phyloP scores from a whole-genome alignment of 192 early-diverging fungal genomes.

The Podila horticola region DNA sequence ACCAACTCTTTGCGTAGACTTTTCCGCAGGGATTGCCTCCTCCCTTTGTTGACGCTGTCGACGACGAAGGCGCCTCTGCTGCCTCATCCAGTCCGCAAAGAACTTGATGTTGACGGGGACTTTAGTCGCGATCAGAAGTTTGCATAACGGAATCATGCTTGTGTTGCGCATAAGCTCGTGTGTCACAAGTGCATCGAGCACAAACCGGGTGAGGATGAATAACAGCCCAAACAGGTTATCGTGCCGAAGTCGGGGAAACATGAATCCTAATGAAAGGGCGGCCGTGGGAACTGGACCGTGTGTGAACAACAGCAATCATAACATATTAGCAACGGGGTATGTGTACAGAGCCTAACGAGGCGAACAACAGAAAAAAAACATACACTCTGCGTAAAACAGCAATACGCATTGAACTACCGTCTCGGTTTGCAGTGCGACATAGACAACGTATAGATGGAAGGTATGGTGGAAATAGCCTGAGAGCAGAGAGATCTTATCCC shows the following conservation, averaged over 20 bases:
- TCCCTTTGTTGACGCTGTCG: neutral
- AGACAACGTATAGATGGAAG: neutral
- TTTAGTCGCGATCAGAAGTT: neutral
- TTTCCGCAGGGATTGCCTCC: too few species aligned
- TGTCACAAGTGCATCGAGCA: neutral
- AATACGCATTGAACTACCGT: neutral
- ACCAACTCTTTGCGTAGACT: too few species aligned
- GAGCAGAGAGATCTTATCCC: neutral
- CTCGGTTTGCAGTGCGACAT: neutral
- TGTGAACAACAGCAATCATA: neutral
- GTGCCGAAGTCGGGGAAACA: neutral
- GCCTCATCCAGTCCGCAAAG: neutral
- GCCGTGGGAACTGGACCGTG: neutral
- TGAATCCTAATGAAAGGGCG: neutral
- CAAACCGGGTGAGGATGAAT: neutral
- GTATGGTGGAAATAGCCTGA: neutral
- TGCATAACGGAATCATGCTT: neutral
- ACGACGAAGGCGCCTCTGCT: neutral
- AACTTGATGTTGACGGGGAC: neutral
- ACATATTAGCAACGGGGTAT: neutral
- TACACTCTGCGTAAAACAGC: neutral
- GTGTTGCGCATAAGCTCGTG: neutral
- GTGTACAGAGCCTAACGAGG: neutral
- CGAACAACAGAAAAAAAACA: neutral
- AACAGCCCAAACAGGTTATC: neutral